phyloP scores from a whole-genome alignment of 352 stramenopile genomes.

The Halophytophthora polymorphica region DNA sequence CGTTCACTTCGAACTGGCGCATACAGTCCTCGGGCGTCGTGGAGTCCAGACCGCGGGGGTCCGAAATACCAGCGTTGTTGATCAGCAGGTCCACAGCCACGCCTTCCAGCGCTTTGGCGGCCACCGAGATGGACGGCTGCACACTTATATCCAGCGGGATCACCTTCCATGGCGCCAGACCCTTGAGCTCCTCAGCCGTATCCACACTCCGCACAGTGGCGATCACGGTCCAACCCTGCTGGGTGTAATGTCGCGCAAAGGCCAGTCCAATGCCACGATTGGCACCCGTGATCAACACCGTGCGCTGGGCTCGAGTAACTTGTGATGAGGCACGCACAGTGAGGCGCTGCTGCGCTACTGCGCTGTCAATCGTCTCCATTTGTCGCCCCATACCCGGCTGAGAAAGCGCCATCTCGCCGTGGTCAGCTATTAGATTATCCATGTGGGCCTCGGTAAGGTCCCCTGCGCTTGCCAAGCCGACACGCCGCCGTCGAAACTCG shows the following conservation, averaged over 20 bases:
- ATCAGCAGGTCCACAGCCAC: conserved; percentile 52
- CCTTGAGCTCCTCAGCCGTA: conserved; percentile 22
- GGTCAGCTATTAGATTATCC: too few relatives aligned
- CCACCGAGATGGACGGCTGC: conserved; percentile 31
- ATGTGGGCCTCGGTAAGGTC: conserved; percentile 14
- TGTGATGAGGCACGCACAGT: not conserved
- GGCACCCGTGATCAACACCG: conserved; percentile 45
- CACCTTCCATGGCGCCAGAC: conserved; percentile 14
- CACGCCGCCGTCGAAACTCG: conserved; percentile 11
- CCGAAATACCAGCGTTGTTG: conserved; percentile 53
- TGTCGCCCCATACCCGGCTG: conserved; percentile 4
- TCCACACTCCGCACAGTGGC: conserved; percentile 24
- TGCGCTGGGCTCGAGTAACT: conserved; percentile 14
- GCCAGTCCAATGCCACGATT: conserved; percentile 40
- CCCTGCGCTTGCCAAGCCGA: conserved; percentile 5
- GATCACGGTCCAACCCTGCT: conserved; percentile 54
- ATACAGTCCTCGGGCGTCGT: conserved; percentile 41
- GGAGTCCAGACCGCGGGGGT: conserved; percentile 20
- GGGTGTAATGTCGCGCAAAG: conserved; percentile 39
- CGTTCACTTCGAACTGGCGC: conserved; percentile 59
- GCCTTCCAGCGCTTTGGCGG: conserved; percentile 27
- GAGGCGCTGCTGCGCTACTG: too few relatives aligned
- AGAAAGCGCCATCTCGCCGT: conserved; percentile 16
- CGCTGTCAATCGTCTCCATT: not conserved
- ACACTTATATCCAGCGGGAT: conserved; percentile 23